Evolutionary conservation across 176 grass and related monocot genomes (phyloP).

Genomic region (Miscanthus lutarioriparius): DNA sequence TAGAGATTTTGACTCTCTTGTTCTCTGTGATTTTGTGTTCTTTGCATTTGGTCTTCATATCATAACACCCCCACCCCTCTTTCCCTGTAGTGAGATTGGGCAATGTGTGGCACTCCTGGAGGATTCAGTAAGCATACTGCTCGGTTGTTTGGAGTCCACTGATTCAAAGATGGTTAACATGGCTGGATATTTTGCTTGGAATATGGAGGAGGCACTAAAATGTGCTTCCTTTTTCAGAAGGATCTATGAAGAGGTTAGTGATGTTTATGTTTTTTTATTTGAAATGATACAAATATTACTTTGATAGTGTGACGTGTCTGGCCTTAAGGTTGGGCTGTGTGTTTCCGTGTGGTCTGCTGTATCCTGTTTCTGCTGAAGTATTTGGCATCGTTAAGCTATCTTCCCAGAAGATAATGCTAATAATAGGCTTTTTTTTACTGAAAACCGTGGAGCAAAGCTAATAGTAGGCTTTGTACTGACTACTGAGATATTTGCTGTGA

Average conservation of each 20-base stretch:
- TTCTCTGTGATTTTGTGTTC: conserved; percentile 28
- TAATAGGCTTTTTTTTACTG: not conserved
- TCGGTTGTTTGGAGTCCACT: conserved; percentile 77
- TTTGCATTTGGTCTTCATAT: conserved; percentile 20
- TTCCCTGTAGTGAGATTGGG: conserved; percentile 59
- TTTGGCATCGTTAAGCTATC: not conserved
- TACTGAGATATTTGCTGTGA: conserved; percentile 10
- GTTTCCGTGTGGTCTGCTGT: not conserved
- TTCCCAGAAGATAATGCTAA: not conserved
- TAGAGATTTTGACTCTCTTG: conserved; percentile 33
- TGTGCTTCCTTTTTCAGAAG: conserved; percentile 87
- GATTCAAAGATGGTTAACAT: conserved; percentile 57
- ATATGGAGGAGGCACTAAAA: conserved; percentile 66
- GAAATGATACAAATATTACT: conserved; percentile 17
- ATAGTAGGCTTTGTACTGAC: not conserved
- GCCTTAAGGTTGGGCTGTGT: not conserved
- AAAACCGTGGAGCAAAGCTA: not conserved
- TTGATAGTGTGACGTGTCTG: conserved; percentile 12
- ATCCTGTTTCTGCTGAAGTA: not conserved
- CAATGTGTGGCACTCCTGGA: conserved; percentile 65
- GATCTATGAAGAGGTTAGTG: conserved; percentile 95
- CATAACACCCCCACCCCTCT: not conserved
- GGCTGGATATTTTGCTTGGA: conserved; percentile 72
- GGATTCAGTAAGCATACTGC: conserved; percentile 79
- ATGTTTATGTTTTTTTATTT: conserved; percentile 26